Evolutionary conservation across 192 early-diverging fungal genomes (phyloP).

Genomic region (Spizellomyces punctatus): DNA sequence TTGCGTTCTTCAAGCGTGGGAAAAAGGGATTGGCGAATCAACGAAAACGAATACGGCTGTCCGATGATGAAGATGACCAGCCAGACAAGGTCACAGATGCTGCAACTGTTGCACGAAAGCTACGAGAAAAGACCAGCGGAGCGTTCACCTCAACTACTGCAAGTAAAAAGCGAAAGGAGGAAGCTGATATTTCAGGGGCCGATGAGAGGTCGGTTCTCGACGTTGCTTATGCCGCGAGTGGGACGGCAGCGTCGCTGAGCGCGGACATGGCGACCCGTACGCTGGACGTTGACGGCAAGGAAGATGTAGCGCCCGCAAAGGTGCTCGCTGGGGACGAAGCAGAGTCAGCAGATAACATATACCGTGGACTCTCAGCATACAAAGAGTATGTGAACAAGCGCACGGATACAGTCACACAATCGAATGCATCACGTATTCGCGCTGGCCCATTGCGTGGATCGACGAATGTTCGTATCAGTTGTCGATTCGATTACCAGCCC

Average conservation of each 20-base stretch:
- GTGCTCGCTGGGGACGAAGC: conserved; percentile 42
- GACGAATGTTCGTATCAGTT: conserved; percentile 76
- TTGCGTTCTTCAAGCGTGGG: conserved; percentile 5
- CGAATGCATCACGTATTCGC: conserved; percentile 51
- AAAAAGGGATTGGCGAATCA: not conserved
- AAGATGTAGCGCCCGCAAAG: conserved; percentile 3
- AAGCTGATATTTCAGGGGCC: not conserved
- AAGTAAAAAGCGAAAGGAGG: conserved; percentile 23
- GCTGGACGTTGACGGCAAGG: conserved; percentile 52
- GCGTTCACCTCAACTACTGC: conserved; percentile 13
- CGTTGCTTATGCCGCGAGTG: conserved; percentile 27
- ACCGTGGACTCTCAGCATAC: conserved; percentile 72
- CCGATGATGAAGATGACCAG: conserved; percentile 18
- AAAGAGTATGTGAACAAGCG: conserved; percentile 67
- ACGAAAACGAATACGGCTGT: conserved; percentile 7
- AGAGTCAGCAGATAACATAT: conserved; percentile 50
- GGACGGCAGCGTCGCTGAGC: conserved; percentile 47
- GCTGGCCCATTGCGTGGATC: conserved; percentile 75
- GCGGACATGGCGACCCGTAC: conserved; percentile 48
- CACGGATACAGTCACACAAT: conserved; percentile 59
- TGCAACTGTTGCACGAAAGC: conserved; percentile 21
- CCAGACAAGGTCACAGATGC: conserved; percentile 8
- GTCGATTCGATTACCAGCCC: conserved; percentile 94
- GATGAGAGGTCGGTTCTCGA: conserved; percentile 8
- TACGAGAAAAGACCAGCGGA: not conserved